Base-by-base conservation (phyloP, 306 rosid species). In the Cicer chorassanicum region DNA sequence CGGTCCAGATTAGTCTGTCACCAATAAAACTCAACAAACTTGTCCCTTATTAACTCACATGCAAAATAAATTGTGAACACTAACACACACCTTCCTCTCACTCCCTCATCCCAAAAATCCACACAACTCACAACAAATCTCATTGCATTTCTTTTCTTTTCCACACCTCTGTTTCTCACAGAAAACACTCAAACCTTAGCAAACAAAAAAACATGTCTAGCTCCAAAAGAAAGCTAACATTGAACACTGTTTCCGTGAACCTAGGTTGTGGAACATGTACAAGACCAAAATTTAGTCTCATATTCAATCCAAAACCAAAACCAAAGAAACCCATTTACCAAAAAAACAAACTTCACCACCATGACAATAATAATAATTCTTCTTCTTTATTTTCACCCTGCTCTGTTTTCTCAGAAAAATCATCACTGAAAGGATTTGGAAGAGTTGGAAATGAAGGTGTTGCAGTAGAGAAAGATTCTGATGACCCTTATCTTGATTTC, bases 381-480 rank as follows among this genome's bases (percentile, higher is more conserved):
- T 81, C 86, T 60, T n/a, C n/a, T n/a, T 62, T 43, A 1, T 59
- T 29, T 48, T 87, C 85, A 39, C 84, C 91, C 4, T 66, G 13
- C 49, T 69, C 55, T 16, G 13, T 44, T 41, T 72, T 1, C 6
- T 60, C 82, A 2, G 84, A 82, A 56, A n/a, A 65, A 0, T 46
- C 57, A 6, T 0, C 46, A 18, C 79, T 78, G 15, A 70, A 66
- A 1, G 96, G 90, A 0, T 87, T 91, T 11, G 98, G 97, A 0
- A 82, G 92, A 13, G 84, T 54, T 2, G 97, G 95, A 21, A 86
- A 82, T 2, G 98, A 88, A 71, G 90, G 95, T n/a, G 84, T 94
- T 49, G 97, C 99, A 1, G 89, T 94, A 14, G 99, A 90, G 89
- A 92, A 92, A 65, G 96, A 94, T 13, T 92, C 99, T 10, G 93